Percentiles rank a stretch among this genome's conserved stretches.
phyloP scores from a whole-genome alignment of 1,284 basidiomycete genomes.

The Erythrobasidium hasegawianum region DNA sequence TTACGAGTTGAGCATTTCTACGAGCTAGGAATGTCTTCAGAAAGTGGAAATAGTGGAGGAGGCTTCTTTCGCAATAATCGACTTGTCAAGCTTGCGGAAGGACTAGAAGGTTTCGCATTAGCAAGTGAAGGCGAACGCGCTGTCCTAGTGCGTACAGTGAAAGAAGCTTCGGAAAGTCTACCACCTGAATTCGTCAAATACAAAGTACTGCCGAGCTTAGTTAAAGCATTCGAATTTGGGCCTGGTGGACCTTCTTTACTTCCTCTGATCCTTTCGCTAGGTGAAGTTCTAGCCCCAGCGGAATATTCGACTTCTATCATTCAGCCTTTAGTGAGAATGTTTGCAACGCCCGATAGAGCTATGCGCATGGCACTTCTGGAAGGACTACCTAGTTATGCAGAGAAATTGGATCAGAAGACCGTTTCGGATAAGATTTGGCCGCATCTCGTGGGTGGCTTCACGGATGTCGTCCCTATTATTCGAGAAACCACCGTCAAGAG shows the following conservation, averaged over 20 bases:
- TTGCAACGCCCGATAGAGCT: conserved; percentile 80
- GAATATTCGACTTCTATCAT: conserved; percentile 70
- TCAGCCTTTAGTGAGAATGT: conserved; percentile 76
- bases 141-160: conserved; percentile 65
- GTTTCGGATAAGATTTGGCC: conserved; percentile 91
- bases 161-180: conserved; percentile 72
- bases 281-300: conserved; percentile 64
- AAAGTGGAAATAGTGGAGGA: conserved; percentile 48
- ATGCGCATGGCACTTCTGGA: conserved; percentile 91
- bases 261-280: conserved; percentile 75
- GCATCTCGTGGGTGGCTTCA: conserved; percentile 88
- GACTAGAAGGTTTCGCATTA: conserved; percentile 82
- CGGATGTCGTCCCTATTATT: conserved; percentile 87
- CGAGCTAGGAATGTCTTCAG: conserved; percentile 59
- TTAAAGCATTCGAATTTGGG: conserved; percentile 77
- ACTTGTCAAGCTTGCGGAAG: conserved; percentile 76
- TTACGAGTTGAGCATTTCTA: conserved; percentile 73
- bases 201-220: conserved; percentile 79
- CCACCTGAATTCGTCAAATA: conserved; percentile 82
- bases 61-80: conserved; percentile 85
- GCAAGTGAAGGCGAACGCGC: conserved; percentile 77
- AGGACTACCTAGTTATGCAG: conserved; percentile 73
- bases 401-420: conserved; percentile 77
- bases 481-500: conserved; percentile 91
- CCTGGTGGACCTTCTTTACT: conserved; percentile 66